phyloP scores from a whole-genome alignment of 2,329 filamentous ascomycete species.

The Incumbomyces delicatus region DNA sequence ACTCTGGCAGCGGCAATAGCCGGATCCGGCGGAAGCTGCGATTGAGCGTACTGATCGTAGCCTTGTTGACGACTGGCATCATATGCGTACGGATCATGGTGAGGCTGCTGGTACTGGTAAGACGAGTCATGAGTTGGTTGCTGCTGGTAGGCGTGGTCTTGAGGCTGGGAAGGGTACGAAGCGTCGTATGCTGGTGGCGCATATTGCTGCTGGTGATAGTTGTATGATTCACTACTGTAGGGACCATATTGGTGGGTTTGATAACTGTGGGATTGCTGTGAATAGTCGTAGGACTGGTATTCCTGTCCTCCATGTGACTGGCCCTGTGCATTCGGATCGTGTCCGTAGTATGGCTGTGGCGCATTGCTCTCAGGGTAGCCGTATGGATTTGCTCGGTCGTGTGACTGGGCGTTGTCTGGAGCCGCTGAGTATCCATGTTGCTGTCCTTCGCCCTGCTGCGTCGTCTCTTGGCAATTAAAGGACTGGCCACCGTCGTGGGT shows the following conservation, averaged over 20 bases:
- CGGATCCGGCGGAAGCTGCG: background rate
- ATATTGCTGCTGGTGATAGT: slow-evolving; percentile 14
- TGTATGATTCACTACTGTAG: slow-evolving; percentile 10
- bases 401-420: slow-evolving; percentile 4
- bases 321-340: slow-evolving; percentile 1
- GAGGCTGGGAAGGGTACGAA: background rate
- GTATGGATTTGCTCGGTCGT: slow-evolving; percentile 6
- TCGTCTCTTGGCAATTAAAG: background rate
- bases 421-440: slow-evolving; percentile 11
- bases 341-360: slow-evolving; percentile 7
- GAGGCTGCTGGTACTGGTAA: slow-evolving; percentile 6
- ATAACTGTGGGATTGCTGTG: background rate
- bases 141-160: slow-evolving; percentile 6
- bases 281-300: slow-evolving; percentile 8
- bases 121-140: background rate
- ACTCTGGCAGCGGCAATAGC: background rate
- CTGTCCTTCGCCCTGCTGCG: background rate
- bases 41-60: slow-evolving; percentile 3
- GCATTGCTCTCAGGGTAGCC: slow-evolving; percentile 11
- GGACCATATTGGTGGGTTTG: slow-evolving; percentile 2
- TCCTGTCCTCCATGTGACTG: background rate
- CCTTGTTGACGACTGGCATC: slow-evolving; percentile 8
- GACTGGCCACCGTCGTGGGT: background rate
- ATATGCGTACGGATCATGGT: slow-evolving; percentile 8
- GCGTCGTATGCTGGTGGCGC: slow-evolving; percentile 4